A percentile compares a stretch with the other conserved stretches of the same genome.
Evolutionary conservation across 768 basidiomycete species (phyloP).

Genomic region (Podaxis pistillaris): DNA sequence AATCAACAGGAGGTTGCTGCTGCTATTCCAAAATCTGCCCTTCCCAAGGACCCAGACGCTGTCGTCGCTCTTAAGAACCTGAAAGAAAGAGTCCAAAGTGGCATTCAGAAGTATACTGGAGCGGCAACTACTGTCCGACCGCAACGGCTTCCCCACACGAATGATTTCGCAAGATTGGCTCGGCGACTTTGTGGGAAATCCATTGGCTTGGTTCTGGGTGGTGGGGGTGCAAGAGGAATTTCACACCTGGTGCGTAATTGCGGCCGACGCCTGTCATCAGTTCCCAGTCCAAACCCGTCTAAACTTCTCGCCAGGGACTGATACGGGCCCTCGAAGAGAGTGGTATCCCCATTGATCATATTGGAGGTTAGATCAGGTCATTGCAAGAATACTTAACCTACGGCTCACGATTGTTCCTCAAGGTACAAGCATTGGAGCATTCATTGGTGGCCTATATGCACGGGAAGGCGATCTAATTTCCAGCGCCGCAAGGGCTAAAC

Average conservation of each 20-base stretch:
- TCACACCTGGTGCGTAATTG: slow-evolving; percentile 35
- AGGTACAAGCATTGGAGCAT: slow-evolving; percentile 89
- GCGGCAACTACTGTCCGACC: slow-evolving; percentile 58
- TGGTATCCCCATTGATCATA: slow-evolving; percentile 91
- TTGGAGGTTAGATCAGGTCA: slow-evolving; percentile 56
- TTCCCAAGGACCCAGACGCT: slow-evolving; percentile 83
- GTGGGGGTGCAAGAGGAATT: slow-evolving; percentile 89
- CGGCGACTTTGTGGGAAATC: slow-evolving; percentile 89
- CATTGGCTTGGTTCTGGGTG: slow-evolving; percentile 92
- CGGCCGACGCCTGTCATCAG: background rate
- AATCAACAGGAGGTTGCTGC: slow-evolving; percentile 64
- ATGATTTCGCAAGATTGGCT: slow-evolving; percentile 91
- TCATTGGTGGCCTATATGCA: slow-evolving; percentile 94
- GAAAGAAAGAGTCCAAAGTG: slow-evolving; percentile 88
- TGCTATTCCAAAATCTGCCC: slow-evolving; percentile 55
- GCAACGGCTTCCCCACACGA: slow-evolving; percentile 77
- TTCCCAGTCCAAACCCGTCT: background rate
- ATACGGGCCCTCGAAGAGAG: slow-evolving; percentile 90
- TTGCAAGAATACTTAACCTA: background rate
- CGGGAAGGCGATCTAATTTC: slow-evolving; percentile 90
- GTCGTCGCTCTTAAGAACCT: slow-evolving; percentile 87
- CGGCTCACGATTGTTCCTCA: slow-evolving; percentile 5
- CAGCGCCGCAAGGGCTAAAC: slow-evolving; percentile 81
- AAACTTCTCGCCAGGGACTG: slow-evolving; percentile 62
- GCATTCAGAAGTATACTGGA: slow-evolving; percentile 85